These are phyloP conservation scores for Podila epigama DNA, from an alignment of 192 early-diverging fungal genomes.

Conservation along the genomic window DNA sequence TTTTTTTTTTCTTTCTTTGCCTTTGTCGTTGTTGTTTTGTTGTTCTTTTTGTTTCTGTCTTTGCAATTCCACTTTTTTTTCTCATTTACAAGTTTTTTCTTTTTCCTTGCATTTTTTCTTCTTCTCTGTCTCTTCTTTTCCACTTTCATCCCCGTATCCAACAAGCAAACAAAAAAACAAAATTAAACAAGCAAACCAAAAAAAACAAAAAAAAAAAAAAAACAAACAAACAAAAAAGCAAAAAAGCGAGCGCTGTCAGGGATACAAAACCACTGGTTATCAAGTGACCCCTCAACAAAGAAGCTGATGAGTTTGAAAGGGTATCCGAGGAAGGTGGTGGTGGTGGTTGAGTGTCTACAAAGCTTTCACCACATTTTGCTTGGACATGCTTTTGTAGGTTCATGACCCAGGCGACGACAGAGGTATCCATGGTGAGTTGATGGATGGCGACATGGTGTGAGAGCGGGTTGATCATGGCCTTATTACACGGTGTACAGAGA, in stretches of 20 bases:
- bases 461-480: conserved; percentile 31
- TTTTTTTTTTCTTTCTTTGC: neutral
- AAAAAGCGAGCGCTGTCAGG: too few species aligned
- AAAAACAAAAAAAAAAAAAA: too few species aligned
- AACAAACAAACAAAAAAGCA: too few species aligned
- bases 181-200: neutral
- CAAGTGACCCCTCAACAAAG: neutral
- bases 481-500: conserved; percentile 26
- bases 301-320: too few species aligned
- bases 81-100: neutral
- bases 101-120: too few species aligned
- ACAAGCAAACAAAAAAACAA: neutral
- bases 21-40: neutral
- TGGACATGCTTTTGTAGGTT: neutral
- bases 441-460: conserved; percentile 5
- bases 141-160: neutral
- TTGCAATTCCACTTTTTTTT: neutral
- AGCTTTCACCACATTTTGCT: conserved; percentile 11
- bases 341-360: conserved; percentile 3
- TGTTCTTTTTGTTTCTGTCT: neutral
- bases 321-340: neutral
- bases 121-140: neutral
- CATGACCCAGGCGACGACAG: conserved; percentile 4
- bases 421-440: conserved; percentile 3
- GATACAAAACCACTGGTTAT: neutral